Percentiles rank a stretch among this genome's conserved stretches.
Conservation (phyloP, 2,329 filamentous ascomycete species). For the Diaporthe sp. region DNA sequence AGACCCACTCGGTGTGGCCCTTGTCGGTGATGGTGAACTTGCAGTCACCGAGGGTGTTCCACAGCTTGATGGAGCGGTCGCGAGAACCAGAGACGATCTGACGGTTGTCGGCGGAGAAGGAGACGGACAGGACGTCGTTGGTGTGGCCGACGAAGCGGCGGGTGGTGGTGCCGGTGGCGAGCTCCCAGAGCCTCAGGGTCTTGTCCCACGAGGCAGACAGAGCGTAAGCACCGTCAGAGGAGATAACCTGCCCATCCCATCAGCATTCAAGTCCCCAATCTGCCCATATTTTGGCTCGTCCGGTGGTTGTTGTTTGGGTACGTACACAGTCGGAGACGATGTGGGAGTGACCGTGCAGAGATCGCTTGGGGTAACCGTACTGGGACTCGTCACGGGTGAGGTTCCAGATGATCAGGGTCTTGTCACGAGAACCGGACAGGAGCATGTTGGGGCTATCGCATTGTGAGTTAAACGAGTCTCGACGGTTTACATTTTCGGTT, state of each 20-base stretch:
- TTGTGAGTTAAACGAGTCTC: slow-evolving; percentile 41
- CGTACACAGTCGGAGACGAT: slow-evolving; percentile 99
- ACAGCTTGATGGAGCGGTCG: slow-evolving; percentile 99
- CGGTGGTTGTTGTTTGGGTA: slow-evolving; percentile 43
- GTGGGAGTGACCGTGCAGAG: slow-evolving; percentile 98
- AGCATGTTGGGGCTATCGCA: slow-evolving; percentile 93
- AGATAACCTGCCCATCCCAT: slow-evolving; percentile 82
- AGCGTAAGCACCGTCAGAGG: slow-evolving; percentile 98
- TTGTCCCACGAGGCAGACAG: slow-evolving; percentile 99
- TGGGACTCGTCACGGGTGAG: slow-evolving; percentile 97
- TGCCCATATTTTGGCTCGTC: slow-evolving; percentile 16
- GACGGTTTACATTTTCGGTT: slow-evolving; percentile 29
- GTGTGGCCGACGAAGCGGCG: slow-evolving; percentile 98
- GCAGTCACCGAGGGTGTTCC: slow-evolving; percentile 99
- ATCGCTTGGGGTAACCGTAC: slow-evolving; percentile 99
- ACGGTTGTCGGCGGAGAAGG: slow-evolving; percentile 99
- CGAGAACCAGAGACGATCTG: slow-evolving; percentile 99
- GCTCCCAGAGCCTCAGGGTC: slow-evolving; percentile 99
- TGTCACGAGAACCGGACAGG: slow-evolving; percentile 96
- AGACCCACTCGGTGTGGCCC: slow-evolving; percentile 99
- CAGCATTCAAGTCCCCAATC: slow-evolving; percentile 44
- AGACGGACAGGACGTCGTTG: slow-evolving; percentile 99
- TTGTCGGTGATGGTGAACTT: slow-evolving; percentile 99
- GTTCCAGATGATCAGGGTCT: slow-evolving; percentile 99
- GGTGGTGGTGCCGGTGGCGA: slow-evolving; percentile 95